phyloP scores from a whole-genome alignment of 2,329 filamentous ascomycete species.

The Scleromitrula shiraiana region DNA sequence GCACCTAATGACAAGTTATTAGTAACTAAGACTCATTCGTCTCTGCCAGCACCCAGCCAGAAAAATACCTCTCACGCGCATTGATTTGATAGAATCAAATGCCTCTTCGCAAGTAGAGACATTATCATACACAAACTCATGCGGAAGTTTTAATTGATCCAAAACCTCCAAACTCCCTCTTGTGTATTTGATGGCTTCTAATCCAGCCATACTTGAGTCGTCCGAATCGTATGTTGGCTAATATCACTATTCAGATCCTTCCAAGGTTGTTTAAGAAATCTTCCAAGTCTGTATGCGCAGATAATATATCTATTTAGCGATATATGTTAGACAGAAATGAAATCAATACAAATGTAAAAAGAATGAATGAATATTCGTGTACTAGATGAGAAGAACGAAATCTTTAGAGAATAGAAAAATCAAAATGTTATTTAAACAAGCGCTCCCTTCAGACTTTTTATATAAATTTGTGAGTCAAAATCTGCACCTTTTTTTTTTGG shows the following conservation, averaged over 20 bases:
- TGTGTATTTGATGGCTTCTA: conserved; percentile 72
- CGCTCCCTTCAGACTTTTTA: no score
- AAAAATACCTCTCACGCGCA: conserved; percentile 58
- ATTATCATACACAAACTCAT: conserved; percentile 70
- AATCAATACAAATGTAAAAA: no score
- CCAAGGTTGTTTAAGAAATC: no score
- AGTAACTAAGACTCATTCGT: background rate
- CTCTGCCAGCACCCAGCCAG: background rate
- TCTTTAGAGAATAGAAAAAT: no score
- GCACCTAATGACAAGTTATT: conserved; percentile 46
- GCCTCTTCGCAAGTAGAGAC: conserved; percentile 65
- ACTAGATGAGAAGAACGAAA: no score
- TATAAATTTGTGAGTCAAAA: background rate
- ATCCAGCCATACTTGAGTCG: conserved; percentile 31
- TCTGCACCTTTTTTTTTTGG: background rate
- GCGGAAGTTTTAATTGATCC: conserved; percentile 75
- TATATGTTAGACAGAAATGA: no score
- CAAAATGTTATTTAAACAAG: no score
- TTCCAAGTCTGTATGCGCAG: no score
- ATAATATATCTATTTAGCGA: no score
- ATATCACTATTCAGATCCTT: no score
- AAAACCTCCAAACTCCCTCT: conserved; percentile 67
- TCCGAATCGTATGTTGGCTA: background rate
- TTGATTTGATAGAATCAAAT: conserved; percentile 74
- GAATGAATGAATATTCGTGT: no score